Conservation (phyloP, 129 eudicot species). For the sunflower (Helianthus annuus) region HanXRQr2.0-SUNRISE NC_035445.2:134327965-134328464, state of each 20-base stretch:
- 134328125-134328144: constrained; percentile 72
- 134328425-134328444: constrained; percentile 10
- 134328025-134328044: constrained; percentile 90
- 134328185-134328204: background rate
- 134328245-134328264: constrained; percentile 19
- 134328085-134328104: constrained; percentile 92
- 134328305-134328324: constrained; percentile 13
- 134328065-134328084: constrained; percentile 97
- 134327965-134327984: constrained; percentile 41
- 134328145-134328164: constrained; percentile 75
- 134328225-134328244: constrained; percentile 13
- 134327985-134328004: constrained; percentile 84
- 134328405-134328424: constrained; percentile 8
- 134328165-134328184: background rate
- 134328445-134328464: constrained; percentile 16
- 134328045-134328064: constrained; percentile 85
- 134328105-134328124: constrained; percentile 88
- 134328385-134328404: constrained; percentile 16
- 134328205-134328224: constrained; percentile 29
- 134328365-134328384: constrained; percentile 21
- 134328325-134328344: constrained; percentile 25
- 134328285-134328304: constrained; percentile 24
- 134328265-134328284: constrained; percentile 6
- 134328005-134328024: constrained; percentile 84
- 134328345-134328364: constrained; percentile 20